These are phyloP conservation scores for Phytophthora multivora DNA, from an alignment of 352 stramenopile species.

Conservation along the genomic window DNA sequence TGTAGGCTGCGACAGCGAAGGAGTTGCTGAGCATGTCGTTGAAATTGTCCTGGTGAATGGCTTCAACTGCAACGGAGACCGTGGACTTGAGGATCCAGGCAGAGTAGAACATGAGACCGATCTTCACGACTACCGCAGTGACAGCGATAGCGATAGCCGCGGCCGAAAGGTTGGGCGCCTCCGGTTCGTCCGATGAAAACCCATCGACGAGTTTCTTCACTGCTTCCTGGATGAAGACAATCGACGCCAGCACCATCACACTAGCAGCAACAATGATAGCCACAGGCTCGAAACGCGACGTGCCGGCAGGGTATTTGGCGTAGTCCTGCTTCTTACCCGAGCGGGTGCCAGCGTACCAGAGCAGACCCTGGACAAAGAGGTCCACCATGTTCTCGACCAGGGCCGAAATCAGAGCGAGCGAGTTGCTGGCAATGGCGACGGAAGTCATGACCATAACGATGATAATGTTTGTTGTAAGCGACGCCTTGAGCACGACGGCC, in stretches of 20 bases:
- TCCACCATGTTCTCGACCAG: constrained; percentile 93
- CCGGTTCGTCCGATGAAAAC: constrained; percentile 57
- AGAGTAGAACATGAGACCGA: constrained; percentile 72
- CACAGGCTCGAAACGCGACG: constrained; percentile 90
- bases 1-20: constrained; percentile 84
- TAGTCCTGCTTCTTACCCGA: constrained; percentile 75
- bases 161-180: constrained; percentile 84
- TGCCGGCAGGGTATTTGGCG: constrained; percentile 93
- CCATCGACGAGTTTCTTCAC: constrained; percentile 54
- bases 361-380: constrained; percentile 89
- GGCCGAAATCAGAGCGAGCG: constrained; percentile 90
- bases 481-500: constrained; percentile 56
- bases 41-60: constrained; percentile 92
- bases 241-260: constrained; percentile 91
- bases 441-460: constrained; percentile 77
- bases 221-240: constrained; percentile 80
- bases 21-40: constrained; percentile 95
- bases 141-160: constrained; percentile 85
- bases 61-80: constrained; percentile 53
- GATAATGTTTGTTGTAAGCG: constrained; percentile 61
- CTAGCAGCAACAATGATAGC: constrained; percentile 92
- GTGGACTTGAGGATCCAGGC: constrained; percentile 58
- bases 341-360: constrained; percentile 90
- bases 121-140: constrained; percentile 68
- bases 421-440: constrained; percentile 77